These are phyloP conservation scores for Aspergillus ostianus DNA, from an alignment of 495 filamentous ascomycete genomes.

Conservation along the genomic window DNA sequence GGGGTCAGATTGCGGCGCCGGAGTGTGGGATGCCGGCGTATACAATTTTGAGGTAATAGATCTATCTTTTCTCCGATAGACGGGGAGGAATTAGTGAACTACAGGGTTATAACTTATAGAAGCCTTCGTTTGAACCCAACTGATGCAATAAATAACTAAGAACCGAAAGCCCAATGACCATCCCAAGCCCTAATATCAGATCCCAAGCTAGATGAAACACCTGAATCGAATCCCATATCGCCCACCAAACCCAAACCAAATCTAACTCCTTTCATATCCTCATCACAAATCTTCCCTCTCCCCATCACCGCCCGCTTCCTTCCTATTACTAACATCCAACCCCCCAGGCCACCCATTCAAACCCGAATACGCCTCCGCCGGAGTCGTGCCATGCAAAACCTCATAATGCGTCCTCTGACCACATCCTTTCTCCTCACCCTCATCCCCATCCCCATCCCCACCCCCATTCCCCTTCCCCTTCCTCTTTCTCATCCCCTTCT, in stretches of 20 bases:
- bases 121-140: too few relatives aligned
- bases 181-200: too few relatives aligned
- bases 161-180: too few relatives aligned
- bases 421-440: slow-evolving; percentile 11
- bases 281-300: neutral
- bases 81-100: too few relatives aligned
- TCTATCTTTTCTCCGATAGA: too few relatives aligned
- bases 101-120: too few relatives aligned
- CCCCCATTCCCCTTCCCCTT: slow-evolving; percentile 3
- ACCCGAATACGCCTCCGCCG: slow-evolving; percentile 12
- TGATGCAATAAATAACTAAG: too few relatives aligned
- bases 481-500: neutral
- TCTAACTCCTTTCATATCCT: too few relatives aligned
- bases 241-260: neutral
- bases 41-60: neutral
- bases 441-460: neutral
- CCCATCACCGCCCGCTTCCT: neutral
- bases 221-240: neutral
- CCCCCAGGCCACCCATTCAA: slow-evolving; percentile 33
- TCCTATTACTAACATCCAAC: neutral
- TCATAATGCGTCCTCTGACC: slow-evolving; percentile 26
- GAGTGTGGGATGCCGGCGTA: neutral
- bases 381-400: slow-evolving; percentile 29
- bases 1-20: neutral
- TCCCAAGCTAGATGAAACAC: too few relatives aligned